Evolutionary conservation across 2,329 filamentous ascomycete species (phyloP).

Genomic region (Diaporthe sp.): DNA sequence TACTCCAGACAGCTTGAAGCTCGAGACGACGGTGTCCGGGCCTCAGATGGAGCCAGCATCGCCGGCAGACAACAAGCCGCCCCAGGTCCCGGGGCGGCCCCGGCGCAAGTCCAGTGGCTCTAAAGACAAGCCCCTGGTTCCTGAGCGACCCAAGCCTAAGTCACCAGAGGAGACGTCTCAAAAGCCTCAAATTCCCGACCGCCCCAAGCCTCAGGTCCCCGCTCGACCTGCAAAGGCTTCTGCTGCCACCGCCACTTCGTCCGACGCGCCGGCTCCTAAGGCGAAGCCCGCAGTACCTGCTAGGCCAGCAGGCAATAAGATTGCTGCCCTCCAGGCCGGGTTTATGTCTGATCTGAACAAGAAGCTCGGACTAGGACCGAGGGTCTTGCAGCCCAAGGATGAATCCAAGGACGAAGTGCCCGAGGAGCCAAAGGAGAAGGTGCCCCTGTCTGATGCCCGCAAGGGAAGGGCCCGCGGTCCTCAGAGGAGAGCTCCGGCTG

Average conservation of each 20-base stretch:
- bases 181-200: constrained; percentile 60
- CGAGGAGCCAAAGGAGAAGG: constrained; percentile 73
- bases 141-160: constrained; percentile 66
- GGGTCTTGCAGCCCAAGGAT: constrained; percentile 72
- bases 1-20: constrained; percentile 81
- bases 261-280: constrained; percentile 64
- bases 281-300: constrained; percentile 86
- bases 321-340: constrained; percentile 88
- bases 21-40: constrained; percentile 78
- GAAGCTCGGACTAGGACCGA: constrained; percentile 86
- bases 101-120: constrained; percentile 52
- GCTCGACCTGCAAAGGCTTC: constrained; percentile 68
- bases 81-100: constrained; percentile 66
- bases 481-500: constrained; percentile 60
- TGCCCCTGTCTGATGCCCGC: constrained; percentile 86
- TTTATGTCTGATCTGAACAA: constrained; percentile 96
- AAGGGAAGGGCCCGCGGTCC: constrained; percentile 93
- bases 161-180: constrained; percentile 38
- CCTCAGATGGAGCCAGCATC: constrained; percentile 60
- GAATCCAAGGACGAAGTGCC: constrained; percentile 69
- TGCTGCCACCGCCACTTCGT: constrained; percentile 51
- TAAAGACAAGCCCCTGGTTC: constrained; percentile 56
- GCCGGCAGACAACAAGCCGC: constrained; percentile 60
- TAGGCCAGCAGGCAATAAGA: constrained; percentile 83
- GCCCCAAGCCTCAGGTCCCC: constrained; percentile 71